These are phyloP conservation scores for Phialophora macrospora DNA, from an alignment of 2,329 filamentous ascomycete species.

Conservation along the genomic window DNA sequence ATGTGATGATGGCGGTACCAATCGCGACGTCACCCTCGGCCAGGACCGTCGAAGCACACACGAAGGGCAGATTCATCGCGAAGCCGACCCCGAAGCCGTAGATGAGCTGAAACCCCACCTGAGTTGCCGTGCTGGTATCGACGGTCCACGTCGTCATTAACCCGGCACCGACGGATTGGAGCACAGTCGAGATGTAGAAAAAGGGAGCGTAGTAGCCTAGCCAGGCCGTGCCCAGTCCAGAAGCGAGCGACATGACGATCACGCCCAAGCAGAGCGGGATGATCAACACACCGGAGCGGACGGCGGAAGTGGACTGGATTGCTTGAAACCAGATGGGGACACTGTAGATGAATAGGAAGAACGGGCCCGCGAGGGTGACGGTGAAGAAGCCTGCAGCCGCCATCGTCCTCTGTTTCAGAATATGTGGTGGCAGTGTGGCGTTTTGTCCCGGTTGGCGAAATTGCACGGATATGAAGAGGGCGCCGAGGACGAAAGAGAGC, in stretches of 20 bases:
- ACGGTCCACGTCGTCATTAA: constrained; percentile 42
- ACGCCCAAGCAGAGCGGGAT: constrained; percentile 31
- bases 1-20: constrained; percentile 42
- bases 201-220: constrained; percentile 39
- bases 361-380: constrained; percentile 41
- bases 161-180: constrained; percentile 41
- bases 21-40: constrained; percentile 38
- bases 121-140: not conserved
- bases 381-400: constrained; percentile 44
- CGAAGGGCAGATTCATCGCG: constrained; percentile 39
- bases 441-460: constrained; percentile 51
- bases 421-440: constrained; percentile 47
- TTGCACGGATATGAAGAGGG: constrained; percentile 55
- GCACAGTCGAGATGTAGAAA: constrained; percentile 32
- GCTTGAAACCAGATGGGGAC: constrained; percentile 55
- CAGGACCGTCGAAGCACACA: constrained; percentile 41
- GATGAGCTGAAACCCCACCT: constrained; percentile 45
- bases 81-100: constrained; percentile 38
- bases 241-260: constrained; percentile 25
- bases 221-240: constrained; percentile 21
- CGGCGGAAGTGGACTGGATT: constrained; percentile 44
- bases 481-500: constrained; percentile 47
- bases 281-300: constrained; percentile 30
- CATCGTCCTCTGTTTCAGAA: constrained; percentile 46
- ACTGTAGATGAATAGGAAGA: constrained; percentile 47